A percentile compares a stretch with the other conserved stretches of the same genome.
Evolutionary conservation across 75 land plant species (phyloP).

Genomic region (Ceratopteris richardii): DNA sequence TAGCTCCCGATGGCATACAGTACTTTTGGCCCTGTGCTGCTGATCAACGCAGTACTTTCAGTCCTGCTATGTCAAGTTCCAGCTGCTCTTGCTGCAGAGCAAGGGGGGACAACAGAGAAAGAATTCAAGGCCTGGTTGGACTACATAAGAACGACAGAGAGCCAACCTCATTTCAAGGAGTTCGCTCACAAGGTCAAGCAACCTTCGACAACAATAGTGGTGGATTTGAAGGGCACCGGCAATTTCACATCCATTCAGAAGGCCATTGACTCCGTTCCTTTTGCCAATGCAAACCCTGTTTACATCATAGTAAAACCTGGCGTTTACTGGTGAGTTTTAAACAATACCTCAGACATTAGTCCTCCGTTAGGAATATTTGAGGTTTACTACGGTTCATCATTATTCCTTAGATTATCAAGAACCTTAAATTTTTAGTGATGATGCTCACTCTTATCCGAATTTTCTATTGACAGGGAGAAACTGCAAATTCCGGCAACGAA

Average conservation of each 20-base stretch:
- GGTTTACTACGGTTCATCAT: background rate
- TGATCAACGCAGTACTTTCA: no score
- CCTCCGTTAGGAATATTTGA: background rate
- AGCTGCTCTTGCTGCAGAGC: background rate
- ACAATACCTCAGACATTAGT: background rate
- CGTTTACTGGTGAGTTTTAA: constrained; percentile 55
- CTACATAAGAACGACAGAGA: background rate
- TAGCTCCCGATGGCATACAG: no score
- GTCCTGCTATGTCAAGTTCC: no score
- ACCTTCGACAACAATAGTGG: constrained; percentile 32
- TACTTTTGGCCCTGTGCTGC: no score
- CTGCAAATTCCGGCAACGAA: constrained; percentile 23
- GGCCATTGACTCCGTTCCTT: constrained; percentile 74
- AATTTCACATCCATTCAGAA: constrained; percentile 64
- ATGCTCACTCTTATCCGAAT: no score
- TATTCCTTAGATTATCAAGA: no score
- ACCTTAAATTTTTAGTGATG: no score
- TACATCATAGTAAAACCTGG: constrained; percentile 73
- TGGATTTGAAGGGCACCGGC: constrained; percentile 52
- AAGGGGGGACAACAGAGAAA: background rate
- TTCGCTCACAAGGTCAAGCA: background rate
- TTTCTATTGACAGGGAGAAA: no score
- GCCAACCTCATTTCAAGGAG: background rate
- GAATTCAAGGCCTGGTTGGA: constrained; percentile 1
- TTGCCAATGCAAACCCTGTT: constrained; percentile 48